Conservation (phyloP, 148 eudicot genomes). For the Cornus kousa region DNA sequence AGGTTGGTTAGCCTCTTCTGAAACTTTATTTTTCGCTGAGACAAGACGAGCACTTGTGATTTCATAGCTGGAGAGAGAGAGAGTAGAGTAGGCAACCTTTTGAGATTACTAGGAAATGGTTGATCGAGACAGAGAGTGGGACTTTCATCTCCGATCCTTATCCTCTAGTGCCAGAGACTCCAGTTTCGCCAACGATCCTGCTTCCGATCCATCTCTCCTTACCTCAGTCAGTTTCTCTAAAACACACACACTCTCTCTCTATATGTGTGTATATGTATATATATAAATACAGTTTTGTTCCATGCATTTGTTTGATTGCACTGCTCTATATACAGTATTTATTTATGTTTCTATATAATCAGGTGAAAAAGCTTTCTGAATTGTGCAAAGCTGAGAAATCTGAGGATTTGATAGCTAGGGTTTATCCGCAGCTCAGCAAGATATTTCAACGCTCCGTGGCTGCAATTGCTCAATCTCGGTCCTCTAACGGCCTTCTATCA, state of each 20-base stretch:
- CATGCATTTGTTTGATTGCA: neutral
- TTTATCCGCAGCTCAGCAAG: constrained; percentile 78
- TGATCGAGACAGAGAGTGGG: constrained; percentile 54
- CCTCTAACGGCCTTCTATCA: constrained; percentile 70
- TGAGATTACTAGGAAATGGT: constrained; percentile 29
- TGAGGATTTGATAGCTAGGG: constrained; percentile 89
- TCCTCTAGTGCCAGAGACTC: constrained; percentile 77
- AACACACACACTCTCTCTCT: neutral
- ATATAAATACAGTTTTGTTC: neutral
- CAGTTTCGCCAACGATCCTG: constrained; percentile 58
- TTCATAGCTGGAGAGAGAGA: neutral
- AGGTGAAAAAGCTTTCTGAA: constrained; percentile 77
- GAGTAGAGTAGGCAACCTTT: neutral
- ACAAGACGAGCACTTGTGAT: neutral
- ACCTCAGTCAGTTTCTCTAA: constrained; percentile 47
- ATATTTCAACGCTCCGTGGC: constrained; percentile 81
- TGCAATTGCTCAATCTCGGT: constrained; percentile 63
- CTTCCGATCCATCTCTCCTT: constrained; percentile 76
- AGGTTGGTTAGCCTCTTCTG: too few relatives aligned
- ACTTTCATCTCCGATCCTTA: constrained; percentile 60
- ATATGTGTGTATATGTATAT: neutral
- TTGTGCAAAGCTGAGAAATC: constrained; percentile 79
- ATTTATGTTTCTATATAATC: constrained; percentile 5
- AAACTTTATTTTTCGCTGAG: neutral
- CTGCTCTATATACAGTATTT: neutral